Evolutionary conservation across 495 filamentous ascomycete genomes (phyloP), one percentile per base, ranked within the genome.

Genomic region (Extremus antarcticus): DNA sequence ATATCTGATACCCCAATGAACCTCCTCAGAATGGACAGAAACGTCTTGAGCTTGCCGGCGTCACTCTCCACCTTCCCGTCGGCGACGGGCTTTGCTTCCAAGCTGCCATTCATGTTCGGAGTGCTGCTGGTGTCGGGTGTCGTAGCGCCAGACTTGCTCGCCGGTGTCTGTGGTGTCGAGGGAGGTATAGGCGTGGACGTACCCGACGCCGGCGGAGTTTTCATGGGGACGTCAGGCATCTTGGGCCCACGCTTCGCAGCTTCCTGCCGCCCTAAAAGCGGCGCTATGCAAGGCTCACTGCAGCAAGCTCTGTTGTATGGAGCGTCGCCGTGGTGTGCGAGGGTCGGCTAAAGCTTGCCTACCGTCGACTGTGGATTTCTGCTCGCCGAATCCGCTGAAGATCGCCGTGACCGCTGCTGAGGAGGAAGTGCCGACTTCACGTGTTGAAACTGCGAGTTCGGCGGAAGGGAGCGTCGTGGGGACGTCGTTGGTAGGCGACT

Each of bases 1-100:
- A 98, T 91, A 73, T 98, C 92, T 59, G 90, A 73, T 51, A 98
- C 92, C 55, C 92, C 92, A 64, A 95, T 86, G 66, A 95, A 96
- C 85, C 85, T 90, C 65, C 83, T 78, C 54, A 95, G 70, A 54
- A 95, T 90, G 50, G 80, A 79, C 38, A 95, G 71, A 61, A 95
- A 90, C 0, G 85, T 90, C 67, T 80, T 84, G 50, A 95, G 74
- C 73, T 92, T 92, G 25, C 85, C 88, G 51, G 79, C 81, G 50
- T 94, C 88, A 71, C 88, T 87, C 45, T 83, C 78, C 20, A 74
- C 69, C 65, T 86, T 87, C 61, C 88, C 85, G 39, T 60, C 63
- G 1, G 64, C 50, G 7, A 32, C 24, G 21, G 41, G 32, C 32
- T 40, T 40, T 17, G 25, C 50, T 23, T 52, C 32, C 13, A 29